Conservation (phyloP, 2,329 filamentous ascomycete species). For the Clonostachys sp. region DNA sequence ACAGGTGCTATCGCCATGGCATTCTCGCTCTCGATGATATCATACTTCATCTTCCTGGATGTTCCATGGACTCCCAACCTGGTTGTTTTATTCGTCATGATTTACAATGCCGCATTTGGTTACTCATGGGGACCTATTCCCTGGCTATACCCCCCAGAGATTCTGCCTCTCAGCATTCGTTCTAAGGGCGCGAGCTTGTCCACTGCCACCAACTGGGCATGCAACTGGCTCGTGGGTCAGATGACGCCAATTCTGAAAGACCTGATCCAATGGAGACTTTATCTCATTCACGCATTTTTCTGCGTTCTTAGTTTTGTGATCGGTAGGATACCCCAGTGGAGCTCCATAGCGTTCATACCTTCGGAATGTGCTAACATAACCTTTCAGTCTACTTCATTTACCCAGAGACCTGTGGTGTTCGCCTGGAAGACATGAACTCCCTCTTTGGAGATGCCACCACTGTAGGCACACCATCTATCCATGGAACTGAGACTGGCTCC, state of each 20-base stretch:
- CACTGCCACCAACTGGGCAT: slow-evolving; percentile 96
- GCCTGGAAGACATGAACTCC: slow-evolving; percentile 93
- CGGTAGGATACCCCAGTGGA: slow-evolving; percentile 56
- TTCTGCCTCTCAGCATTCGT: slow-evolving; percentile 90
- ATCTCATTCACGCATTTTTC: slow-evolving; percentile 94
- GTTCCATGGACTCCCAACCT: slow-evolving; percentile 72
- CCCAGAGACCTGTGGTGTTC: slow-evolving; percentile 91
- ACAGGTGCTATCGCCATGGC: slow-evolving; percentile 89
- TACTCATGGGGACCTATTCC: slow-evolving; percentile 95
- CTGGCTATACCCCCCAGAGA: slow-evolving; percentile 98
- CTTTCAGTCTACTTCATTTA: slow-evolving; percentile 88
- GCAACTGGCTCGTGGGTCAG: slow-evolving; percentile 98
- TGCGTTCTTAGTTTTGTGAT: slow-evolving; percentile 93
- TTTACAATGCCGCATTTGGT: slow-evolving; percentile 96
- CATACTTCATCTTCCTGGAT: slow-evolving; percentile 92
- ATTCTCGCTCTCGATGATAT: slow-evolving; percentile 81
- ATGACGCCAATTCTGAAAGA: slow-evolving; percentile 92
- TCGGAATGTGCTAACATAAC: slow-evolving; percentile 8
- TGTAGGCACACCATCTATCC: slow-evolving; percentile 70
- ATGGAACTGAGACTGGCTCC: slow-evolving; percentile 72
- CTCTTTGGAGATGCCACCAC: slow-evolving; percentile 90
- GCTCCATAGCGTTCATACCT: background rate
- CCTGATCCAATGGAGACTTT: slow-evolving; percentile 88
- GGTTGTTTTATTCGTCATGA: slow-evolving; percentile 94
- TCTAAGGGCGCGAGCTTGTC: slow-evolving; percentile 96